Evolutionary conservation across 1,139 yeast genomes (phyloP).

Genomic region (Meyerozyma athensensis): DNA sequence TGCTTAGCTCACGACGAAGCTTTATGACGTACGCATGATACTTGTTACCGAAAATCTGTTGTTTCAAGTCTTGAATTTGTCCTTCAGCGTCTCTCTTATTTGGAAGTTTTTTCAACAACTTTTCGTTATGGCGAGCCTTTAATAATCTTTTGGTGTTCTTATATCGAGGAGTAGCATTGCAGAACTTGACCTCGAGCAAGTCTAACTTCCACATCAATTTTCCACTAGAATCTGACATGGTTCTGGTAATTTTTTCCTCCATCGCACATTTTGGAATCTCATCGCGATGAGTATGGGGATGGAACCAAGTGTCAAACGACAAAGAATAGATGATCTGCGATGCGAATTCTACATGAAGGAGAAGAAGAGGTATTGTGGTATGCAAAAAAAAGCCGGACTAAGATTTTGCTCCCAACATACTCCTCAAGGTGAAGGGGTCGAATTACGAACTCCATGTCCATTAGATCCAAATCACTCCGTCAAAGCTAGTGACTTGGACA

Average conservation of each 20-base stretch:
- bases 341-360: slow-evolving; percentile 46
- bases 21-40: slow-evolving; percentile 44
- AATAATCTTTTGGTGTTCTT: slow-evolving; percentile 48
- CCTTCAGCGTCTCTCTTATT: slow-evolving; percentile 36
- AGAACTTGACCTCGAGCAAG: slow-evolving; percentile 45
- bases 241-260: neutral
- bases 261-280: slow-evolving; percentile 1
- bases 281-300: slow-evolving; percentile 1
- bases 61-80: slow-evolving; percentile 43
- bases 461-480: slow-evolving; percentile 71
- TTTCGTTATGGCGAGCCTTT: slow-evolving; percentile 42
- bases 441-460: slow-evolving; percentile 52
- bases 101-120: slow-evolving; percentile 41
- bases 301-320: neutral
- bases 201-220: slow-evolving; percentile 45
- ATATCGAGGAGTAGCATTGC: slow-evolving; percentile 45
- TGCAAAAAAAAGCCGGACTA: slow-evolving; percentile 50
- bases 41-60: slow-evolving; percentile 46
- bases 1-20: slow-evolving; percentile 32
- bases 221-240: slow-evolving; percentile 4
- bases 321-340: slow-evolving; percentile 15
- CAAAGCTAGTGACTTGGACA: slow-evolving; percentile 51
- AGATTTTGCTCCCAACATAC: slow-evolving; percentile 64
- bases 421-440: slow-evolving; percentile 13
- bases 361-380: slow-evolving; percentile 53